phyloP scores from a whole-genome alignment of 225 moss, liverwort and hornwort genomes.

The Takakia lepidozioides region DNA sequence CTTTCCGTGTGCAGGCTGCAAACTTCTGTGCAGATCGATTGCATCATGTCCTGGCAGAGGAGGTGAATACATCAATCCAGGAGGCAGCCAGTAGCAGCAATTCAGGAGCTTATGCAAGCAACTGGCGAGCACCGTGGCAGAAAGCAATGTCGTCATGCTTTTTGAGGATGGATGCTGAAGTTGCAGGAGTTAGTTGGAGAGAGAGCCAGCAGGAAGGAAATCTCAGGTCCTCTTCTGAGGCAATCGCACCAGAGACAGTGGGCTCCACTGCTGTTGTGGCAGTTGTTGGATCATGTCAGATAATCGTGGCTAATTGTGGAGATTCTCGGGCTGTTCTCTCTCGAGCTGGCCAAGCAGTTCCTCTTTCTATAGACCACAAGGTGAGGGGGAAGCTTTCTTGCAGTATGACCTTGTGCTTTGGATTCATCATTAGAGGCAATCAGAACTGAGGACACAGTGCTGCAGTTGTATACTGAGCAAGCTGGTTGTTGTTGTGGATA shows the following conservation, averaged over 20 bases:
- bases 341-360: constrained; percentile 75
- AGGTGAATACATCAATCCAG: constrained; percentile 35
- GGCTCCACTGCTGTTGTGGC: constrained; percentile 90
- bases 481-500: no score
- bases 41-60: constrained; percentile 71
- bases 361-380: constrained; percentile 94
- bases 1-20: constrained; percentile 73
- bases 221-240: constrained; percentile 51
- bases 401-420: no score
- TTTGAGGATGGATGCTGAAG: constrained; percentile 81
- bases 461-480: no score
- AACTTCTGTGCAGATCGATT: constrained; percentile 75
- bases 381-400: no score
- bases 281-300: constrained; percentile 66
- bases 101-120: constrained; percentile 5
- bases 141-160: constrained; percentile 72
- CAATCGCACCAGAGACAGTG: constrained; percentile 88
- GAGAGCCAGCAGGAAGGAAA: constrained; percentile 40
- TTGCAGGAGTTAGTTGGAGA: constrained; percentile 66
- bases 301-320: constrained; percentile 87
- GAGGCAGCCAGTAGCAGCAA: constrained; percentile 14
- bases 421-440: no score
- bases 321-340: constrained; percentile 95
- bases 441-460: no score
- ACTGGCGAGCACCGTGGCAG: constrained; percentile 53